Percentiles rank a stretch among this genome's conserved stretches.
These are phyloP conservation scores for Phytophthora nicotianae DNA, from an alignment of 352 stramenopile species.

Conservation along the genomic window DNA sequence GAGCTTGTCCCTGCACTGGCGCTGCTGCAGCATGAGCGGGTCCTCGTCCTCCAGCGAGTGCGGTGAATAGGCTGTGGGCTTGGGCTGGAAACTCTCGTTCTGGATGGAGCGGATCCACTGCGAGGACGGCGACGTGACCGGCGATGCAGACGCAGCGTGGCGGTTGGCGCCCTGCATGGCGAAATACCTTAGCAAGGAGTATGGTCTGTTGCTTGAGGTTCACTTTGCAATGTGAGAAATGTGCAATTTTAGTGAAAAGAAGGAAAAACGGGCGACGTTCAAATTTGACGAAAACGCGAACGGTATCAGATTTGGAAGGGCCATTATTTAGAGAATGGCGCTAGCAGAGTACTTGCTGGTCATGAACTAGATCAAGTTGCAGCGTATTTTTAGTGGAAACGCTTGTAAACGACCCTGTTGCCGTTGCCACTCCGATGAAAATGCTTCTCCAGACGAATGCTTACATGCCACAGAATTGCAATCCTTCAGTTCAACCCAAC, in stretches of 20 bases:
- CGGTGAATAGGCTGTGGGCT: constrained; percentile 74
- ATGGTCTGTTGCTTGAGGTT: constrained; percentile 1
- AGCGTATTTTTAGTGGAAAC: neutral
- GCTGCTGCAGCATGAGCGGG: constrained; percentile 59
- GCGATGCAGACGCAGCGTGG: neutral
- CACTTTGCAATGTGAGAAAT: constrained; percentile 16
- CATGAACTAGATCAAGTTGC: too few relatives aligned
- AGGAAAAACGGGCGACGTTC: neutral
- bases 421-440: too few relatives aligned
- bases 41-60: constrained; percentile 54
- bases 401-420: too few relatives aligned
- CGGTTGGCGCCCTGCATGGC: constrained; percentile 8
- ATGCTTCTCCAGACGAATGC: too few relatives aligned
- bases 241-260: constrained; percentile 4
- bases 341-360: too few relatives aligned
- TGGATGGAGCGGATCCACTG: constrained; percentile 55
- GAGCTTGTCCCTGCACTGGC: constrained; percentile 66
- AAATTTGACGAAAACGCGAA: neutral
- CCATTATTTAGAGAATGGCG: neutral
- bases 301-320: neutral
- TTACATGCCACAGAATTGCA: too few relatives aligned
- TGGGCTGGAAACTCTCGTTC: constrained; percentile 63
- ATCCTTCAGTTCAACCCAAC: neutral
- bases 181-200: neutral
- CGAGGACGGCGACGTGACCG: constrained; percentile 23